phyloP scores from a whole-genome alignment of 2,329 filamentous ascomycete species.

The Cadophora gregata region DNA sequence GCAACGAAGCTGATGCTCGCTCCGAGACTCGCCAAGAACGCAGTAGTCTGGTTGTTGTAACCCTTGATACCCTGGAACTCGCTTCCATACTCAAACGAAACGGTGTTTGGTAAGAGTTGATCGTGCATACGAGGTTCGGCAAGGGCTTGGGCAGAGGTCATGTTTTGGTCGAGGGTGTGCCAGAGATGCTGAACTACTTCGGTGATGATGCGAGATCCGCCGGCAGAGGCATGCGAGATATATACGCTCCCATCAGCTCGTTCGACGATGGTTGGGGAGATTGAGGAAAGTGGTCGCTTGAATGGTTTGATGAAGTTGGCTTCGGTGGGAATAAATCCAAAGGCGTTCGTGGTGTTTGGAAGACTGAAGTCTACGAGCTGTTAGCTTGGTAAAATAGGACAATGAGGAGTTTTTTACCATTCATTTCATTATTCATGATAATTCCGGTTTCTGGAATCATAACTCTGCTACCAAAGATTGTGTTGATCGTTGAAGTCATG shows the following conservation, averaged over 20 bases:
- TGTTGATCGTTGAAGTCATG: constrained; percentile 70
- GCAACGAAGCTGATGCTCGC: constrained; percentile 67
- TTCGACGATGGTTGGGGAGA: constrained; percentile 68
- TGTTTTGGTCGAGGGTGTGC: constrained; percentile 62
- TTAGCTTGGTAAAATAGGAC: background rate
- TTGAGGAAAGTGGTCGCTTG: constrained; percentile 69
- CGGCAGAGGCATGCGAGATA: constrained; percentile 66
- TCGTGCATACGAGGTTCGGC: constrained; percentile 67
- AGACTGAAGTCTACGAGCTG: constrained; percentile 63
- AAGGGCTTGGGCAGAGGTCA: constrained; percentile 60
- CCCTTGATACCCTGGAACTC: constrained; percentile 43
- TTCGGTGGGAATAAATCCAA: constrained; percentile 67
- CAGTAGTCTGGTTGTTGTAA: constrained; percentile 66
- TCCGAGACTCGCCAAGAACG: constrained; percentile 60
- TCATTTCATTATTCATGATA: constrained; percentile 69
- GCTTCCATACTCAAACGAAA: constrained; percentile 60
- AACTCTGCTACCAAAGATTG: constrained; percentile 67
- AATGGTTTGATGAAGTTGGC: constrained; percentile 70
- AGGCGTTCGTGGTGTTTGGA: constrained; percentile 66
- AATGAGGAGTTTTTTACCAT: constrained; percentile 51
- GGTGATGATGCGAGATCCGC: constrained; percentile 71
- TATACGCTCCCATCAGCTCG: constrained; percentile 62
- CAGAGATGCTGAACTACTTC: constrained; percentile 69
- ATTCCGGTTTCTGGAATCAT: constrained; percentile 71
- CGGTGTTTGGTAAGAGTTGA: constrained; percentile 63